Conservation (phyloP, 345 rosid species). For the Odontarrhena argentea region DNA sequence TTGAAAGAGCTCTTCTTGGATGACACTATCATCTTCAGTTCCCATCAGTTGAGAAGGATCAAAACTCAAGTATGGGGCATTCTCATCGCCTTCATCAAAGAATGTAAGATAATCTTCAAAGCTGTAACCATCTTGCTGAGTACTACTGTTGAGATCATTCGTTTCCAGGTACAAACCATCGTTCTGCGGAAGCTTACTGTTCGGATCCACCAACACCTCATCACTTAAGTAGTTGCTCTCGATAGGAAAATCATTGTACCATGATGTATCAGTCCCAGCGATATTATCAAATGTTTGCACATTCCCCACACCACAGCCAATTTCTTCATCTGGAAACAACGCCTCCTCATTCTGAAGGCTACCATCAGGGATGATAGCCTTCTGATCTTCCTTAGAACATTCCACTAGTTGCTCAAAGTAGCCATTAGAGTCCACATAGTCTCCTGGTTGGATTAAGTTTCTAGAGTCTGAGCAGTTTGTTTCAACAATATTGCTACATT, state of each 20-base stretch:
- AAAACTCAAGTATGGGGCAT: constrained; percentile 44
- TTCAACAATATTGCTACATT: constrained; percentile 52
- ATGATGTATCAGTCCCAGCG: constrained; percentile 43
- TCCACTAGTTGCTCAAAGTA: constrained; percentile 39
- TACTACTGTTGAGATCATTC: constrained; percentile 62
- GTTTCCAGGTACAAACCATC: constrained; percentile 67
- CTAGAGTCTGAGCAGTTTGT: constrained; percentile 32
- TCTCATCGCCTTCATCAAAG: constrained; percentile 60
- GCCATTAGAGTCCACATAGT: constrained; percentile 33
- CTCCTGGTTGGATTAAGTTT: constrained; percentile 23
- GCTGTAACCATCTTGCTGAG: constrained; percentile 54
- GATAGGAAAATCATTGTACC: constrained; percentile 42
- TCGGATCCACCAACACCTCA: constrained; percentile 55
- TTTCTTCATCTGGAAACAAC: constrained; percentile 43
- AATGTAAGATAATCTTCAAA: constrained; percentile 73
- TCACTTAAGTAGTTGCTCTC: constrained; percentile 44
- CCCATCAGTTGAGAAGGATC: constrained; percentile 59
- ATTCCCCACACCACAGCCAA: constrained; percentile 41
- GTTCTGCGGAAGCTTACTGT: constrained; percentile 41
- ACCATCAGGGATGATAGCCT: constrained; percentile 43
- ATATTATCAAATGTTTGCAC: constrained; percentile 50
- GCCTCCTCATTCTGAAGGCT: constrained; percentile 29
- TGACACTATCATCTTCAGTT: constrained; percentile 36
- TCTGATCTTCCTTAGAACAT: constrained; percentile 51
- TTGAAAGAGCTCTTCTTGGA: constrained; percentile 37